Evolutionary conservation across 1,284 basidiomycete species (phyloP).

Genomic region (Trametes sp.): DNA sequence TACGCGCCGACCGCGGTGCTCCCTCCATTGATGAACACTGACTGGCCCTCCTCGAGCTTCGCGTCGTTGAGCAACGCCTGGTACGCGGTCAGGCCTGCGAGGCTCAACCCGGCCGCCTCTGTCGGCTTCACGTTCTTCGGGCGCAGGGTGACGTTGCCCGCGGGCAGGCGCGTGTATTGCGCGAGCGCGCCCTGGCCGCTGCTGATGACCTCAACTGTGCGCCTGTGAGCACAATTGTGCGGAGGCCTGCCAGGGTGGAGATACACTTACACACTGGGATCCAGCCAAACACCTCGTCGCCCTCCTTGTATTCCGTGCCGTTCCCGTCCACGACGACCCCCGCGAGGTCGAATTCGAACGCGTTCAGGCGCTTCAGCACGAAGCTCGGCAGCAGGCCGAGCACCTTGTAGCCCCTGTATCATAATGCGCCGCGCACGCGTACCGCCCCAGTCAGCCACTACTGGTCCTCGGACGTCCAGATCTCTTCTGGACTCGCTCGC

Average conservation of each 20-base stretch:
- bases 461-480: too few species aligned
- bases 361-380: conserved; percentile 55
- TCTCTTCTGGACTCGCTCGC: too few species aligned
- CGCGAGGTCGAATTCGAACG: conserved; percentile 67
- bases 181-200: conserved; percentile 31
- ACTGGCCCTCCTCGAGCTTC: conserved; percentile 33
- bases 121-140: conserved; percentile 27
- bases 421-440: not conserved
- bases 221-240: not conserved
- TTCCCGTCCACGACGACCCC: conserved; percentile 65
- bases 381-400: conserved; percentile 60
- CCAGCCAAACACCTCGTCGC: conserved; percentile 68
- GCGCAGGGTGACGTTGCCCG: conserved; percentile 21
- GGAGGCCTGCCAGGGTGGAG: not conserved
- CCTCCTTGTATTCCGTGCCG: conserved; percentile 56
- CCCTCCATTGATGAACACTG: conserved; percentile 37
- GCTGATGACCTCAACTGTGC: conserved; percentile 10
- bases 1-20: conserved; percentile 34
- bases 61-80: conserved; percentile 28
- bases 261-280: conserved; percentile 48
- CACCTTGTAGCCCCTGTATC: conserved; percentile 61
- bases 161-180: conserved; percentile 31
- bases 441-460: not conserved
- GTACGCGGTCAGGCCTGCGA: conserved; percentile 34
- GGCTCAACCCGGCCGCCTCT: conserved; percentile 30